Conservation (phyloP, 129 eudicot genomes). For the Erigeron canadensis region DNA sequence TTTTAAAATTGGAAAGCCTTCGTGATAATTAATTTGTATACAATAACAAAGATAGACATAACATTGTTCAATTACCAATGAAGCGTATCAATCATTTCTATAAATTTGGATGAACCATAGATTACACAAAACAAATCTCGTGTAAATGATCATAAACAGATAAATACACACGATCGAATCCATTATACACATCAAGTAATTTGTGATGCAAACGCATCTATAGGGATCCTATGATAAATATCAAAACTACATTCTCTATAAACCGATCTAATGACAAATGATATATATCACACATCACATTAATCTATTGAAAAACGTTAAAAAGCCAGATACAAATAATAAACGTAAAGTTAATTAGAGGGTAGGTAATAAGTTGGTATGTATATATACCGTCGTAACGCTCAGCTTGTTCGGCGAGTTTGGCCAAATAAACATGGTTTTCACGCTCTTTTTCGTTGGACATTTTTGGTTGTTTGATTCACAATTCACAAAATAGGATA, state of each 20-base stretch:
- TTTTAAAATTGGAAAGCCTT: too few relatives aligned
- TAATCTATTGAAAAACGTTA: not conserved
- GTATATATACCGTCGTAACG: conserved; percentile 72
- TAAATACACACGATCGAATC: conserved; percentile 12
- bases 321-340: not conserved
- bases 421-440: conserved; percentile 87
- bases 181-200: not conserved
- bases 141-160: conserved; percentile 7
- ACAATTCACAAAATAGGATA: not conserved
- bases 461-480: conserved; percentile 38
- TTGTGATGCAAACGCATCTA: not conserved
- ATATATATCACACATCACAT: conserved; percentile 4
- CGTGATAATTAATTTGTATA: too few relatives aligned
- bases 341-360: not conserved
- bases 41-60: too few relatives aligned
- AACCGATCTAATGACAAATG: conserved; percentile 11
- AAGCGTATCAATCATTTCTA: too few relatives aligned
- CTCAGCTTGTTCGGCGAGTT: conserved; percentile 98
- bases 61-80: too few relatives aligned
- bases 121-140: not conserved
- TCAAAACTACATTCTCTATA: not conserved
- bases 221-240: conserved; percentile 1
- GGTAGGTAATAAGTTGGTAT: not conserved
- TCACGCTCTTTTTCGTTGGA: conserved; percentile 83
- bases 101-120: too few relatives aligned